phyloP scores from a whole-genome alignment of 371 early-diverging fungal species.

The Syncephalastrum sp. region DNA sequence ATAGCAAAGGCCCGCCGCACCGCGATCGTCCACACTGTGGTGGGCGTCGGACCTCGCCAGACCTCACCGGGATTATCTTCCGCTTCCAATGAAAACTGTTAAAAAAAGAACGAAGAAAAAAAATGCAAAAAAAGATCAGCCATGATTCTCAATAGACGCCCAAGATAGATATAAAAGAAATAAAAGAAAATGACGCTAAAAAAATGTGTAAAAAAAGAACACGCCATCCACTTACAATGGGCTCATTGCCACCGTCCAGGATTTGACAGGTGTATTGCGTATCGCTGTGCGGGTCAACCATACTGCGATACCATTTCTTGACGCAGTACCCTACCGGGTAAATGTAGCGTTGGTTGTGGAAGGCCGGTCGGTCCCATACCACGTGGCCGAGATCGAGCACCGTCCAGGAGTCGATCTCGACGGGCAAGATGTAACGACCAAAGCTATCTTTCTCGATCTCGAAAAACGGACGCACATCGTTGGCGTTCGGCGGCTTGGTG shows the following conservation, averaged over 20 bases:
- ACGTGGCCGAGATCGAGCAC: slow-evolving; percentile 72
- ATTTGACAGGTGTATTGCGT: slow-evolving; percentile 81
- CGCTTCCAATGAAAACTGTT: slow-evolving; percentile 34
- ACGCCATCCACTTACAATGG: slow-evolving; percentile 32
- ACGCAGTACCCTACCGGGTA: slow-evolving; percentile 88
- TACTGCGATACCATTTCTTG: slow-evolving; percentile 71
- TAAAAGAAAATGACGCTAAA: background rate
- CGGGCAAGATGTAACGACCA: slow-evolving; percentile 74
- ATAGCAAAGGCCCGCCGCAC: slow-evolving; percentile 59
- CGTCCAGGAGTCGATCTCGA: slow-evolving; percentile 76
- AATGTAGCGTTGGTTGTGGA: slow-evolving; percentile 89
- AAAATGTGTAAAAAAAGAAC: background rate
- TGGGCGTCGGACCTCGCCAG: slow-evolving; percentile 48
- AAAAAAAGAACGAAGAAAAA: too few species aligned
- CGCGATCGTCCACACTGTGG: slow-evolving; percentile 54
- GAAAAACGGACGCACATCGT: slow-evolving; percentile 42
- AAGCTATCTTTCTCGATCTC: slow-evolving; percentile 64
- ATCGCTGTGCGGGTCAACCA: slow-evolving; percentile 66
- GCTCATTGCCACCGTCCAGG: slow-evolving; percentile 80
- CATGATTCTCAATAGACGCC: too few species aligned
- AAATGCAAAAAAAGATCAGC: too few species aligned
- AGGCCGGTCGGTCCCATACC: slow-evolving; percentile 70
- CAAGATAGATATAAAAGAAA: too few species aligned
- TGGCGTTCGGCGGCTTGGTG: slow-evolving; percentile 20
- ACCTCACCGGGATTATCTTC: slow-evolving; percentile 37